These are phyloP conservation scores for Fraxinus platypoda DNA, from an alignment of 305 asterid genomes.

Conservation along the genomic window DNA sequence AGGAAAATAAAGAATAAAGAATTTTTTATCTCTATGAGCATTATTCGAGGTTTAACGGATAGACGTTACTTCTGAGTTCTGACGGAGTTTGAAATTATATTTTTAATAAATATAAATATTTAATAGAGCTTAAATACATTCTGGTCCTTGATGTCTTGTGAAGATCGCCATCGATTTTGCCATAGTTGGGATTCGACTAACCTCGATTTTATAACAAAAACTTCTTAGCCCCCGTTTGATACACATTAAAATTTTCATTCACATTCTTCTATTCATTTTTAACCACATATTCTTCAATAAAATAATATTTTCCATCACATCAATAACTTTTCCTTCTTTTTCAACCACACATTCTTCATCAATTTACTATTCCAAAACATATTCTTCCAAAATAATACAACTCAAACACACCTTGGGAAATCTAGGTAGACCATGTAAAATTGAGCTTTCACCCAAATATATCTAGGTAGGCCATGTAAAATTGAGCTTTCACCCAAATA, in stretches of 20 bases:
- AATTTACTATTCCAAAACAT: too few relatives aligned
- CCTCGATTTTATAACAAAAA: background rate
- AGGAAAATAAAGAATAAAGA: constrained; percentile 14
- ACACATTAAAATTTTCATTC: too few relatives aligned
- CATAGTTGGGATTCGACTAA: background rate
- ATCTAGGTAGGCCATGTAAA: too few relatives aligned
- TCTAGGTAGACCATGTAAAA: background rate
- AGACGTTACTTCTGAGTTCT: background rate
- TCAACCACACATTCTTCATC: too few relatives aligned
- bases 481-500: background rate
- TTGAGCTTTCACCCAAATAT: background rate
- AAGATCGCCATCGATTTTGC: background rate
- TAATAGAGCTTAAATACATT: background rate
- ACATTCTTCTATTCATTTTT: too few relatives aligned
- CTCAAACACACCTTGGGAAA: background rate
- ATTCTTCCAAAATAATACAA: too few relatives aligned
- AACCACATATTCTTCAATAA: too few relatives aligned
- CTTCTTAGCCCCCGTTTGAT: background rate
- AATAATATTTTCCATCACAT: too few relatives aligned
- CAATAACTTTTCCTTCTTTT: too few relatives aligned
- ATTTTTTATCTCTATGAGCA: constrained; percentile 20
- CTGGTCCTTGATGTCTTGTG: background rate
- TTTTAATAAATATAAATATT: background rate
- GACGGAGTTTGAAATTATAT: constrained; percentile 7
- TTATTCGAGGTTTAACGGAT: constrained; percentile 36